Evolutionary conservation across 176 grass and related monocot genomes (phyloP), one percentile per base, ranked within the genome.

Genomic region (Olyra latifolia): DNA sequence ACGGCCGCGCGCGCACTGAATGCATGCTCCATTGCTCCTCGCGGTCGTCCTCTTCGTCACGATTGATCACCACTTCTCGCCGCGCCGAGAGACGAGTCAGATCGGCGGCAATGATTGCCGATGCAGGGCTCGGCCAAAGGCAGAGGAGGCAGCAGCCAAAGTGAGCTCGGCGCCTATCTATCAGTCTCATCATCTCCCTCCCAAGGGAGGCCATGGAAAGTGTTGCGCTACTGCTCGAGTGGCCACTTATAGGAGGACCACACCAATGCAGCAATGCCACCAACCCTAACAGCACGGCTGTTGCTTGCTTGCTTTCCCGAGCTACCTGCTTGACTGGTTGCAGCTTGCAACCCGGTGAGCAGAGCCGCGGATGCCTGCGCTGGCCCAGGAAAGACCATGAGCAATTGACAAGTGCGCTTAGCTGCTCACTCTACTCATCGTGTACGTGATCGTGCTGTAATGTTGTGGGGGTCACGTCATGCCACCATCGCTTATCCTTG

Each of bases 321-420:
- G 57, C 40, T 72, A 78, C 63, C 39, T 58, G 65, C 56, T 77
- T 82, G 79, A 82, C 85, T 5, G 65, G 32, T 15, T 55, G 45
- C 66, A 7, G 40, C 59, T 35, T 35, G 32, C 32, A 35, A 4
- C 32, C 47, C 56, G 46, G 45, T 11, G 15, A 41, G 13, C 25
- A 24, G 49, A 76, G 7, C 74, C 30, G 20, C n/a, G n/a, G n/a
- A n/a, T 72, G 42, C 32, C 32, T 35, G 32, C 32, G 32, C 57
- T 82, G 52, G 3, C 72, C 71, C 62, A 17, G 6, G 75, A 57
- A 25, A n/a, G 8, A n/a, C n/a, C n/a, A n/a, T n/a, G n/a, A n/a
- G n/a, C n/a, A n/a, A n/a, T n/a, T 40, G 23, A 29, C 14, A 8
- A 77, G 41, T 60, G 72, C 48, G 5, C 10, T 1, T 29, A 49